Base-by-base conservation (phyloP, 1,284 basidiomycete genomes). In the Uromyces viciae-fabae region DNA sequence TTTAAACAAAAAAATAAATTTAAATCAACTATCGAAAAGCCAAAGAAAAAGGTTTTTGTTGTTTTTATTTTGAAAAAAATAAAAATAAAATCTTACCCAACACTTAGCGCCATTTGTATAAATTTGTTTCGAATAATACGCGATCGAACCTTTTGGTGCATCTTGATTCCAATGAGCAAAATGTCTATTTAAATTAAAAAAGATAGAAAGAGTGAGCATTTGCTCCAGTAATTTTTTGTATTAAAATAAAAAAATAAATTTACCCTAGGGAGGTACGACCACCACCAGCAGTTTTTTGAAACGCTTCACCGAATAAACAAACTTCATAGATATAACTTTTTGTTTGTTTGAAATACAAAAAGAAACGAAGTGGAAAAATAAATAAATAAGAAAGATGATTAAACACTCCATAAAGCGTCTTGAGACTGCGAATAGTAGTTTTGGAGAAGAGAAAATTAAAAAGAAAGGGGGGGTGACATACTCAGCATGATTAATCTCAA, bases 271-370 rank as follows among this genome's bases (percentile, higher is more conserved):
- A 92, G 87, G 94, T 93, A 0, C 89, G 90, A 5, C 89, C 88
- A 75, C 94, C 93, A 82, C 91, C 90, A 85, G 92, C 93, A 25
- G 93, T 92, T 86, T 93, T 97, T 87, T 99, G 96, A 75, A 89
- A 92, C 0, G 92, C 93, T 83, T 92, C 90, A 17, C 91, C 90
- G 83, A 98, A 98, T 84, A 98, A 90, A 88, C 96, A 99, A n/a
- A 98, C 89, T 85, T 96, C 94, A 86, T 99, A 99, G 0, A 92
- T 94, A 87, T 98, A 99, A 82, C 94, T 95, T n/a, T n/a, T n/a
- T n/a, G n/a, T n/a, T n/a, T n/a, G n/a, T n/a, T n/a, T n/a, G n/a
- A n/a, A n/a, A n/a, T n/a, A n/a, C n/a, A n/a, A n/a, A n/a, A n/a
- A n/a, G n/a, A n/a, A n/a, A n/a, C n/a, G n/a, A n/a, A n/a, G n/a